Base-by-base conservation (phyloP, 495 filamentous ascomycete genomes). In the Neurospora sp. region DNA sequence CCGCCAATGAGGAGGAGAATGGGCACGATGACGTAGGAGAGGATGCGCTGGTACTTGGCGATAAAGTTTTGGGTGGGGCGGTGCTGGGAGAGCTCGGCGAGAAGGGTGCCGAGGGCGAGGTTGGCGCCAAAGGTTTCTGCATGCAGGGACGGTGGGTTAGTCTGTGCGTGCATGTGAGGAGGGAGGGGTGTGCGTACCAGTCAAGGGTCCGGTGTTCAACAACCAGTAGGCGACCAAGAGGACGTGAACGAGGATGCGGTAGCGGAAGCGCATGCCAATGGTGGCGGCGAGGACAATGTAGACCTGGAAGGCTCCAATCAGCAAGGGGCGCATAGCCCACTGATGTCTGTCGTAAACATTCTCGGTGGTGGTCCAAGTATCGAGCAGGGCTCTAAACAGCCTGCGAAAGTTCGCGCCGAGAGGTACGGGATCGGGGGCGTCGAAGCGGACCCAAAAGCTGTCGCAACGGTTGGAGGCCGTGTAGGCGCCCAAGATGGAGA, bases 271-370 rank as follows among this genome's bases (percentile, higher is more conserved):
- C 79, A 88, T 85, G 69, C 86, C 88, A 76, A 87, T 84, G 6
- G 86, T 88, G 8, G 86, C 86, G 12, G 85, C 82, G 10, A 89
- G 77, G 53, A 87, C 79, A 44, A 89, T 81, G 73, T 89, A 91
- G 27, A 90, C 85, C 74, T 89, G 80, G 85, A 91, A 89, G 3
- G 88, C 87, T 3, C 88, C 87, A 73, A 88, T 83, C 61, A 91
- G 77, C 69, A 91, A 78, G 11, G 87, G 89, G 16, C 88, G 82
- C 76, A 91, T 79, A 4, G 89, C 88, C 89, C 89, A 91, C 77
- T 91, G 89, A 70, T 90, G 88, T 38, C 86, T 82, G 75, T 91
- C 89, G 73, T 87, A 91, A 6, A 82, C 77, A 80, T 89, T 89
- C 74, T 85, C 86, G 6, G 84, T 85, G 41, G 80, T 86, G 11